Evolutionary conservation across 352 stramenopile genomes (phyloP), one percentile per base, ranked within the genome.

Genomic region (Poterioochromonas sp.): DNA sequence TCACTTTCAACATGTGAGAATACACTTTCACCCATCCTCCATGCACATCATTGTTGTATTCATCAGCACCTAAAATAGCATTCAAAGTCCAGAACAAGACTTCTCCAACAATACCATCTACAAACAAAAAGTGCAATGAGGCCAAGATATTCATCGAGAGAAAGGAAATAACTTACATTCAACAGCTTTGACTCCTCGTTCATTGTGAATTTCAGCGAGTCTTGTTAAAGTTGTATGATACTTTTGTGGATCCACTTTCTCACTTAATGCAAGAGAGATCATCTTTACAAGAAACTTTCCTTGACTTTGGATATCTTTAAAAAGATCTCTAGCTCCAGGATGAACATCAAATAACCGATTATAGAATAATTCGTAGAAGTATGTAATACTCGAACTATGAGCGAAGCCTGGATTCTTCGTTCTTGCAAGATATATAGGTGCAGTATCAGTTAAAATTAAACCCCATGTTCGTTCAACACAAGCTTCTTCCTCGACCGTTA

Each of bases 51-150:
- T 15, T 11, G 11, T 8, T 64, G 53, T 64, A 64, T 8, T 34
- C n/a, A 34, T 15, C 12, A 53, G 44, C 8, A 64, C 53, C 53
- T 11, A 64, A 3, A 35, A 15, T 11, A 35, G 2, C 3, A 8
- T 35, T 64, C 29, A 64, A 26, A 35, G 53, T 64, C 2, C 29
- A 64, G 29, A 64, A 64, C 53, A 64, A 64, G 53, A 64, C 53
- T 32, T 64, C 53, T 35, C 53, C 53, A 8, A 64, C 53, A 32
- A 64, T 34, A n/a, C 53, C 53, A 64, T 53, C 44, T 53, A 53
- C 44, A 53, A 8, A 53, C 20, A 20, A 8, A 53, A 53, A 20
- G 20, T 20, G 20, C 44, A 53, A 8, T 20, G 8, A 20, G 8
- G 20, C 44, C 20, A 53, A 20, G 8, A 53, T 8, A 53, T 53